phyloP scores from a whole-genome alignment of 2,329 filamentous ascomycete species.

The Apiospora sp. region DNA sequence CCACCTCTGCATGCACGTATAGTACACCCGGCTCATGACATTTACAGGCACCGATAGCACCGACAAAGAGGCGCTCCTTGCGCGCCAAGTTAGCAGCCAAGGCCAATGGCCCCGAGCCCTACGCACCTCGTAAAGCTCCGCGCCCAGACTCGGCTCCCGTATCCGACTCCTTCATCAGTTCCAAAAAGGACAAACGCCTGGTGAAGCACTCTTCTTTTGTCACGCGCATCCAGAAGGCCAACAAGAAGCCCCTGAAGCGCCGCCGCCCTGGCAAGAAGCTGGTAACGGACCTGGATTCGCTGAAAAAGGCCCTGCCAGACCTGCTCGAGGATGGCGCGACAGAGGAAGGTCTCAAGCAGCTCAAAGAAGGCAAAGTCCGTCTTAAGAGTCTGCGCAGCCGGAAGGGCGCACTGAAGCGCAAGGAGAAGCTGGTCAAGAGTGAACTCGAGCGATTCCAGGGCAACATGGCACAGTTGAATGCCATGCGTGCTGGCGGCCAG shows the following conservation, averaged over 20 bases:
- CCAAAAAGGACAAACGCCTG: slow-evolving; percentile 83
- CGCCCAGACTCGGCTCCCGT: slow-evolving; percentile 58
- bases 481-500: slow-evolving; percentile 40
- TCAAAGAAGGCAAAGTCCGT: slow-evolving; percentile 67
- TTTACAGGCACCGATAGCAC: slow-evolving; percentile 50
- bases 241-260: slow-evolving; percentile 64
- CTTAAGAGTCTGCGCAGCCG: slow-evolving; percentile 78
- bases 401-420: slow-evolving; percentile 83
- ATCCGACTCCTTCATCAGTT: slow-evolving; percentile 67
- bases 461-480: slow-evolving; percentile 80
- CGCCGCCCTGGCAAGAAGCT: slow-evolving; percentile 80
- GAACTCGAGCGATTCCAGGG: slow-evolving; percentile 86
- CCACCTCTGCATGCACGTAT: neutral
- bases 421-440: slow-evolving; percentile 78
- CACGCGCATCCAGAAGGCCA: slow-evolving; percentile 73
- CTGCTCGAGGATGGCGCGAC: slow-evolving; percentile 56
- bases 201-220: slow-evolving; percentile 86
- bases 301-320: slow-evolving; percentile 83
- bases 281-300: slow-evolving; percentile 74
- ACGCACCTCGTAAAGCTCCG: slow-evolving; percentile 60
- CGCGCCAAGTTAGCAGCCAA: slow-evolving; percentile 63
- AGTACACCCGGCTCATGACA: neutral
- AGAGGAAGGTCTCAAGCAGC: slow-evolving; percentile 51
- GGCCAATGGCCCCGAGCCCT: slow-evolving; percentile 53
- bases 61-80: slow-evolving; percentile 63